Evolutionary conservation across 1,139 yeast genomes (phyloP), one percentile per base, ranked within the genome.

Genomic region (Yamadazyma mexicana): DNA sequence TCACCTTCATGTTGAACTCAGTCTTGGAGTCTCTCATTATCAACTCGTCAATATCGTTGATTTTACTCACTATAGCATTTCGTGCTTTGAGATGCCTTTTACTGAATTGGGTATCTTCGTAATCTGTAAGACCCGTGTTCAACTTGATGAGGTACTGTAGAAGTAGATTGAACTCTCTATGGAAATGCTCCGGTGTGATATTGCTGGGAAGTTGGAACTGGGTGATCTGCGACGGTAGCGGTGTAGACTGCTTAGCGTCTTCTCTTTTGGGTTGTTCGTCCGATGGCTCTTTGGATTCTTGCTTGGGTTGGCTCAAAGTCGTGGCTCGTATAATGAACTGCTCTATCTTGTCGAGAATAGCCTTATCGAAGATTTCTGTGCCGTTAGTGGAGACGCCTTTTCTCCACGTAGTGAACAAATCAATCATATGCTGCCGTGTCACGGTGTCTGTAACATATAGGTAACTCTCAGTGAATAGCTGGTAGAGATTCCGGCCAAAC

Each of bases 401-500:
- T 17, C 56, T 47, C 77, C 77, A 72, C 15, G 75, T 67, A 39
- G 63, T 61, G 54, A 69, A 71, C 37, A 70, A 49, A 38, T 66
- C 66, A 41, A 69, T 69, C 45, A 69, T 52, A 39, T 52, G 51
- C 48, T 65, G 70, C 49, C 67, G 55, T 11, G 73, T 67, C 4
- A 59, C 54, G 2, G 67, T 63, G 45, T 69, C 75, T 18, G 69
- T 61, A 14, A 69, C 73, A 31, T 66, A 56, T 33, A 64, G 51
- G 47, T 69, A 72, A 2, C 71, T 60, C 33, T 66, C 70, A 7
- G 70, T 62, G 52, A 67, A 72, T 24, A 60, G 51, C 39, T 57
- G 56, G 52, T 59, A 67, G 35, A 72, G 49, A 40, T 61, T 59
- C 24, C 54, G 46, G 26, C 67, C 64, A 48, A 71, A 69, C 33